A percentile compares a stretch with the other conserved stretches of the same genome.
These are phyloP conservation scores for Fusarium floridanum DNA, from an alignment of 2,329 filamentous ascomycete genomes.

Conservation along the genomic window DNA sequence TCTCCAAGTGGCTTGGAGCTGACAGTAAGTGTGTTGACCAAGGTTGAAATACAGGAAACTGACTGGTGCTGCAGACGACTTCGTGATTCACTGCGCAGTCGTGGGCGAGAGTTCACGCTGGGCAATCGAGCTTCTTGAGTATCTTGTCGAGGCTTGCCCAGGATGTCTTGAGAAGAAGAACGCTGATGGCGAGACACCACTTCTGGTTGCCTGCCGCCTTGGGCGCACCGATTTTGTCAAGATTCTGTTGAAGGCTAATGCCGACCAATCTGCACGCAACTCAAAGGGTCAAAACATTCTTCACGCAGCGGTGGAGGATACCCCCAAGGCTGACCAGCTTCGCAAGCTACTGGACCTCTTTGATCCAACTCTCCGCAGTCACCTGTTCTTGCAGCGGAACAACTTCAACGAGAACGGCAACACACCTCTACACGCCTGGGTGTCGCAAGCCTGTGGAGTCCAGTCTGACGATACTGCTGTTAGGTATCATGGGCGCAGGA, in stretches of 20 bases:
- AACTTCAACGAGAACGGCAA: slow-evolving; percentile 63
- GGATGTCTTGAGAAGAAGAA: slow-evolving; percentile 73
- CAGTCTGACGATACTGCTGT: not conserved
- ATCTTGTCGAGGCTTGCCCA: slow-evolving; percentile 74
- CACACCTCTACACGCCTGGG: slow-evolving; percentile 74
- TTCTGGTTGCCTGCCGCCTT: slow-evolving; percentile 74
- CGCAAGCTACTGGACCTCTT: slow-evolving; percentile 68
- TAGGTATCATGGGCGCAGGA: slow-evolving; percentile 16
- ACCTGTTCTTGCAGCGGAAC: slow-evolving; percentile 71
- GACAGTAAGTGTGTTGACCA: slow-evolving; percentile 63
- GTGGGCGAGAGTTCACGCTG: slow-evolving; percentile 56
- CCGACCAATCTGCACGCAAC: slow-evolving; percentile 76
- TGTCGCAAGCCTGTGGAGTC: slow-evolving; percentile 52
- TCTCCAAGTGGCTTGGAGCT: slow-evolving; percentile 72
- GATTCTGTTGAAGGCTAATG: slow-evolving; percentile 75
- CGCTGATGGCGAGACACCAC: slow-evolving; percentile 71
- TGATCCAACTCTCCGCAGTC: slow-evolving; percentile 66
- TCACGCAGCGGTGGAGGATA: slow-evolving; percentile 64
- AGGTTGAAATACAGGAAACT: slow-evolving; percentile 17
- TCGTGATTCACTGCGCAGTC: slow-evolving; percentile 76
- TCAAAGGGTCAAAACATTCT: slow-evolving; percentile 74
- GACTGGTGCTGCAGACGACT: slow-evolving; percentile 60
- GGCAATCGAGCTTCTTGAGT: slow-evolving; percentile 70
- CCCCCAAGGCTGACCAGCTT: slow-evolving; percentile 53
- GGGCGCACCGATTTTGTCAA: slow-evolving; percentile 67